Evolutionary conservation across 176 grass and related monocot genomes (phyloP), one percentile per base, ranked within the genome.

Genomic region (Eragrostis curvula): DNA sequence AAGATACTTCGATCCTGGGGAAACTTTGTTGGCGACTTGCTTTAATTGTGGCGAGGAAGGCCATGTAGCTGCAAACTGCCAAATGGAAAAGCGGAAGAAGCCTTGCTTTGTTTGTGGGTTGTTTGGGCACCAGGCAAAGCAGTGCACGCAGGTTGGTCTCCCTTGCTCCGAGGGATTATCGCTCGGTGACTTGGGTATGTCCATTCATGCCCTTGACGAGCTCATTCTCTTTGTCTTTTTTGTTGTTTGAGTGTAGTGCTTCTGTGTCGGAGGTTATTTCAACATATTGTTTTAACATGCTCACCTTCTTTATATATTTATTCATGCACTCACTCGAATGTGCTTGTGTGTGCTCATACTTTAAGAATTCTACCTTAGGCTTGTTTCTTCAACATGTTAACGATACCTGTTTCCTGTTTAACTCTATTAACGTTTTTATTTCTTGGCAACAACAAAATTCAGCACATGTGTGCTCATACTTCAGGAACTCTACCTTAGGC

Each of bases 41-140:
- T 99, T 88, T 85, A 94, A 99, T 71, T 99, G 97, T 71, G 88
- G 89, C 0, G 91, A 99, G 80, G 93, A 96, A 84, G 97, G 97
- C 10, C 97, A 99, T 83, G 64, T 92, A 65, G 80, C 91, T 80
- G 97, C 88, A 59, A 94, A 94, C 73, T 99, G 97, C 80, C 81
- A 79, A 48, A 84, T 86, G 44, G 91, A 90, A 52, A 99, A 82
- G 70, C 68, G 91, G 74, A 88, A 89, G 83, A 99, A 83, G 49
- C 97, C 97, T 48, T 99, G 97, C 69, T 99, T 99, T 80, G 79
- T 93, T 73, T 99, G 97, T 79, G 97, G 97, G 13, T 66, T 93
- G 77, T 99, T 96, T 9, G 97, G 91, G 71, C 97, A 96, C 81
- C 87, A 87, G 66, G 87, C 83, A 18, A 96, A 92, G 68, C 84